Conservation (phyloP, 2,329 filamentous ascomycete species). For the Aureobasidium sp. region DNA sequence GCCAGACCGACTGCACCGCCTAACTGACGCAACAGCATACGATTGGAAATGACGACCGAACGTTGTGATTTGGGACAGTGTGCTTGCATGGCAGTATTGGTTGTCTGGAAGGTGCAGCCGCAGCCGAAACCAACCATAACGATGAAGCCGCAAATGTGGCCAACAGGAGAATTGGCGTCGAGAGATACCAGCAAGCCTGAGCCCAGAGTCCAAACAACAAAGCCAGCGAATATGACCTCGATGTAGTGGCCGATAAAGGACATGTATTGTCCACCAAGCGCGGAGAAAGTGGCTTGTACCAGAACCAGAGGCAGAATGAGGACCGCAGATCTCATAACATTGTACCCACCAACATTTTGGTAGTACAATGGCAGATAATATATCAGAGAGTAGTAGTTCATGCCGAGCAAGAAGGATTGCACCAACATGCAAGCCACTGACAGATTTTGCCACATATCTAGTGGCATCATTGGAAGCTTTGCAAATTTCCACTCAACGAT, state of each 20-base stretch:
- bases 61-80: constrained; percentile 30
- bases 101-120: constrained; percentile 32
- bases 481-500: constrained; percentile 47
- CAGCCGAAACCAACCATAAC: constrained; percentile 27
- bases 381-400: constrained; percentile 52
- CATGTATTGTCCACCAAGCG: constrained; percentile 43
- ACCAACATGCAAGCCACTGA: constrained; percentile 48
- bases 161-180: constrained; percentile 23
- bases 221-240: constrained; percentile 39
- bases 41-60: constrained; percentile 32
- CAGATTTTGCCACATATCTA: constrained; percentile 47
- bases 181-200: constrained; percentile 27
- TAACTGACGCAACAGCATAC: constrained; percentile 33
- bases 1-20: constrained; percentile 32
- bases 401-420: constrained; percentile 53
- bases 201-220: constrained; percentile 31
- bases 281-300: constrained; percentile 23
- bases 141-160: constrained; percentile 26
- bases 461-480: constrained; percentile 40
- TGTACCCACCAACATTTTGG: constrained; percentile 39
- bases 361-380: constrained; percentile 45
- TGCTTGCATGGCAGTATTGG: constrained; percentile 32
- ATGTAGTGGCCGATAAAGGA: constrained; percentile 34
- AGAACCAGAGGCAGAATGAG: constrained; percentile 36
- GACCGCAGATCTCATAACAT: constrained; percentile 44